These are phyloP conservation scores for Cryomyces minteri DNA, from an alignment of 495 filamentous ascomycete genomes.

Conservation along the genomic window DNA sequence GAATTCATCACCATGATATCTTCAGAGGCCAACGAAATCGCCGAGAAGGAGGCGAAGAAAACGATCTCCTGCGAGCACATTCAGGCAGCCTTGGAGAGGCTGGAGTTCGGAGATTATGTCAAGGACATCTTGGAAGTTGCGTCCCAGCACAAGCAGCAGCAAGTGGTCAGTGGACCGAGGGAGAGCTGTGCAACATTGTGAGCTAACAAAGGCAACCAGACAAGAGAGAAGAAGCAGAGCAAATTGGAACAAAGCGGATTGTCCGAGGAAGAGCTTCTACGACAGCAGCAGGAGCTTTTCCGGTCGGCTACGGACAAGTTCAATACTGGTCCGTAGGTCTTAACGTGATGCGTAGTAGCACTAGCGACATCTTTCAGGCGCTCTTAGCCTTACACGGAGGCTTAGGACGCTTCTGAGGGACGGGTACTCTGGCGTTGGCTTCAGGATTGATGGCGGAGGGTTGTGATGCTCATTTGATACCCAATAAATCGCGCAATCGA, in stretches of 20 bases:
- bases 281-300: slow-evolving; percentile 83
- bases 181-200: neutral
- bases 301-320: slow-evolving; percentile 62
- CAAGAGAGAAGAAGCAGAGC: slow-evolving; percentile 87
- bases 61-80: slow-evolving; percentile 96
- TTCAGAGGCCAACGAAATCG: slow-evolving; percentile 94
- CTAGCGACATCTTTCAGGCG: too few relatives aligned
- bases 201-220: slow-evolving; percentile 29
- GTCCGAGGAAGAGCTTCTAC: slow-evolving; percentile 71
- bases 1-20: slow-evolving; percentile 97
- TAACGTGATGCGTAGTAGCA: neutral
- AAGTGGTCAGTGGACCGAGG: slow-evolving; percentile 45
- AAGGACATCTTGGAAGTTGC: slow-evolving; percentile 72
- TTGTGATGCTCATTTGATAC: too few relatives aligned
- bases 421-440: too few relatives aligned
- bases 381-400: too few relatives aligned
- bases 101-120: slow-evolving; percentile 85
- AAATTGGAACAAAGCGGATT: slow-evolving; percentile 90
- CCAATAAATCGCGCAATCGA: too few relatives aligned
- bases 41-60: slow-evolving; percentile 95
- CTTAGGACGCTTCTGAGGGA: too few relatives aligned
- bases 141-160: slow-evolving; percentile 75
- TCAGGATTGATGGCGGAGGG: too few relatives aligned
- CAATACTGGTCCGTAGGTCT: slow-evolving; percentile 23
- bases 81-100: slow-evolving; percentile 71